Evolutionary conservation across 306 rosid species (phyloP), one percentile per base, ranked within the genome.

Genomic region (Bauhinia variegata): DNA sequence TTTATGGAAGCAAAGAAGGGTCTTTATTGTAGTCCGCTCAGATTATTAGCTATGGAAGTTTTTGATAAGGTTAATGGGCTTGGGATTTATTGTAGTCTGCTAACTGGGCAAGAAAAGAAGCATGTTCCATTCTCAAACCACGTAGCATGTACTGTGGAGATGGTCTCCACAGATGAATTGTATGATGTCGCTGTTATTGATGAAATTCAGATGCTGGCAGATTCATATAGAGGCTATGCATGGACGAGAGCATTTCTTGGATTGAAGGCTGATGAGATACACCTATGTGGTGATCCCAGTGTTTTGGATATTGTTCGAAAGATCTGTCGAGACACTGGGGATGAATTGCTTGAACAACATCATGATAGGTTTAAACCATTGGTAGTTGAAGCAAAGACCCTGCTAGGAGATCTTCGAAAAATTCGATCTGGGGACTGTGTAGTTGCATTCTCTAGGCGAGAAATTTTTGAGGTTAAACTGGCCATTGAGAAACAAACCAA

Each of bases 171-270:
- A 0, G 82, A 87, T 16, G 93, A 87, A 18, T 57, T 93, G 84
- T 89, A 80, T 67, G 96, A 93, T 56, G 95, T 93, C 66, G 98
- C 95, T 30, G 82, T 89, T 38, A 74, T 93, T 43, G 96, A 93
- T 68, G 98, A 93, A 76, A 89, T 93, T 77, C 98, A 92, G 69
- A 86, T 89, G 98, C 78, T 89, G 85, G 76, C 95, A 6, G 96
- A 92, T 51, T 70, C 80, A 4, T 64, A 11, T 60, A 84, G 98
- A 77, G 96, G 98, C 46, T 84, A 68, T 79, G 96, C 89, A 9
- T 92, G 96, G 96, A 89, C 96, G 7, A 82, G 96, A 54, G 95
- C 96, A 4, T 79, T 92, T 73, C 96, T 92, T 65, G 96, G 98
- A 41, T 71, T 92, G 80, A 79, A 75, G 80, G 98, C 98, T 17